Base-by-base conservation (phyloP, 2,329 filamentous ascomycete genomes). In the Colletotrichum caudatum region DNA sequence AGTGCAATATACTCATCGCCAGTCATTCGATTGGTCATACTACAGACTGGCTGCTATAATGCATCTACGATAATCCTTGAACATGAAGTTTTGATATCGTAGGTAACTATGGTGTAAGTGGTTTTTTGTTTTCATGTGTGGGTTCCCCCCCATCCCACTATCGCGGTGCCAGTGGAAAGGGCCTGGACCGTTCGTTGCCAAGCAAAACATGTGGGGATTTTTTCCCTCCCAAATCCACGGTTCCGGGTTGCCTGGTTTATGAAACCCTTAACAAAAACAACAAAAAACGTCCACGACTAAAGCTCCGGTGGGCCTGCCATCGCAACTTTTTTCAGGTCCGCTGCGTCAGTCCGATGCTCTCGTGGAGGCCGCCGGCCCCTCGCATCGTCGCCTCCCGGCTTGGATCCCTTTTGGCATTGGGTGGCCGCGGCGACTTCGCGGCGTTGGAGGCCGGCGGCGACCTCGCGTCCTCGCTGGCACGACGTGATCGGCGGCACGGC, bases 401-500 rank as follows among this genome's bases (percentile, higher is more conserved):
- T 4, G 11, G 3, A 23, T 23, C 20, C 9, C 5, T 48, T 6
- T 20, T 23, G 4, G 29, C 23, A 1, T 33, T 46, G 16, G 33
- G 23, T 1, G 39, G n/a, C 2, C 54, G 53, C 3, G 35, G n/a
- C 46, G 35, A 41, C 9, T 12, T 48, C 16, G 46, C 12, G 4
- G 29, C 23, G 1, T 41, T 46, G 16, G 33, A 18, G 4, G 50
- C 29, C 2, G 64, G 53, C 3, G 35, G n/a, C 46, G 35, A 41
- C 54, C 23, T 51, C 12, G 8, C 33, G 5, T 12, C n/a, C 18
- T 59, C 35, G 2, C 48, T 26, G 5, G 41, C n/a, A 7, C 41
- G 62, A 39, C 66, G 48, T 12, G 62, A 48, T 16, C 53, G 37
- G 16, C 66, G 62, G 54, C 62, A 66, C 3, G 61, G 66, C 16